Evolutionary conservation across 2,329 filamentous ascomycete genomes (phyloP).

Genomic region (Coniochaeta prunicola): DNA sequence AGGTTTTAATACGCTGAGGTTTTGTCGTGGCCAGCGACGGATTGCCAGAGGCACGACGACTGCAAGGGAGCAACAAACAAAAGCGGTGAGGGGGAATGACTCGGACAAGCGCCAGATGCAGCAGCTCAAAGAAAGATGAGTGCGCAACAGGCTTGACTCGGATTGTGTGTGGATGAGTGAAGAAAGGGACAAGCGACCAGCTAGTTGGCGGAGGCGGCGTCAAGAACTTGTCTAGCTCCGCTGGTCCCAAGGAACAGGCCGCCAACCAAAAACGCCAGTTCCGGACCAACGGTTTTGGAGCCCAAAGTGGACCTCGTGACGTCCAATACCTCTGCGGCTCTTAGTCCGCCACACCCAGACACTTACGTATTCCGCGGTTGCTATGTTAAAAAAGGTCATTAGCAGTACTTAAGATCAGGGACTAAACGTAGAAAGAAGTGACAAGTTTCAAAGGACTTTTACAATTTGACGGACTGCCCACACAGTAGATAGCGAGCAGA

Average conservation of each 20-base stretch:
- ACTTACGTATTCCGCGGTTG: no score
- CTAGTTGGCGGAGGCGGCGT: neutral
- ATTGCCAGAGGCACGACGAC: neutral
- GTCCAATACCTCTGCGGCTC: neutral
- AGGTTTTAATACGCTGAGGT: neutral
- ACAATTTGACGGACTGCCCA: no score
- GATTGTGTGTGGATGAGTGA: conserved; percentile 5
- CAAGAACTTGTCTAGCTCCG: neutral
- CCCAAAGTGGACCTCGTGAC: neutral
- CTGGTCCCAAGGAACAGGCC: neutral
- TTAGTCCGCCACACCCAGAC: neutral
- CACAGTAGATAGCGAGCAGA: no score
- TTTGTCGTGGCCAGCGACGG: neutral
- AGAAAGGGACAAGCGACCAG: neutral
- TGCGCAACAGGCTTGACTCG: neutral
- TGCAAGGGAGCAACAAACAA: neutral
- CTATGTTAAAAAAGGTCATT: no score
- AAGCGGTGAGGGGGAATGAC: neutral
- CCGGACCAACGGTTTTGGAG: neutral
- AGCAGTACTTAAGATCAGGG: no score
- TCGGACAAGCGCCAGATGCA: neutral
- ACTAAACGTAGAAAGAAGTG: no score
- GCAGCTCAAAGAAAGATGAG: neutral
- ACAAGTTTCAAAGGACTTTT: no score
- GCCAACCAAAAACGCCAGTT: neutral